A percentile compares a stretch with the other conserved stretches of the same genome.
Conservation (phyloP, 2,329 filamentous ascomycete species). For the Aspergillus pseudonomiae region DNA sequence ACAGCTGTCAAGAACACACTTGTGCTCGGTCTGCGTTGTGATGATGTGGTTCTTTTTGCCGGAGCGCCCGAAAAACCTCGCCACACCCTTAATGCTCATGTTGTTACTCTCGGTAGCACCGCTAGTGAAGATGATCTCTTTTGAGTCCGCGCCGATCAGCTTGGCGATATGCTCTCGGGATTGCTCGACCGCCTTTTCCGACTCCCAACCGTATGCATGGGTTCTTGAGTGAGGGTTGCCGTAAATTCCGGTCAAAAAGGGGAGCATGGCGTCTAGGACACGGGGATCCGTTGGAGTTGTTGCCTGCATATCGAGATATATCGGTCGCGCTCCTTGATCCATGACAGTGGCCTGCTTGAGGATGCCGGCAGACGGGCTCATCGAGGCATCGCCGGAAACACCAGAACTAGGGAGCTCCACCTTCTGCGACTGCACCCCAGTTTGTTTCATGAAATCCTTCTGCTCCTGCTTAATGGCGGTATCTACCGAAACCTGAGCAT, state of each 20-base stretch:
- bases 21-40: constrained; percentile 97
- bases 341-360: constrained; percentile 90
- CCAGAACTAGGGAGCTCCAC: constrained; percentile 64
- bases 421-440: constrained; percentile 56
- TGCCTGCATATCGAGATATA: constrained; percentile 98
- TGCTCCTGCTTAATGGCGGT: constrained; percentile 85
- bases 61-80: constrained; percentile 86
- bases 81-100: constrained; percentile 99
- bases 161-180: constrained; percentile 81
- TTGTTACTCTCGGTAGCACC: constrained; percentile 99
- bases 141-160: constrained; percentile 90
- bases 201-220: constrained; percentile 98
- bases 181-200: constrained; percentile 87
- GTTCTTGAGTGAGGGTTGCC: constrained; percentile 97
- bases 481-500: constrained; percentile 77
- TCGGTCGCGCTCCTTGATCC: constrained; percentile 89
- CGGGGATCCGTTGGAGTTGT: constrained; percentile 94
- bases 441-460: constrained; percentile 70
- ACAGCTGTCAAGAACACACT: constrained; percentile 97
- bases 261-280: constrained; percentile 95
- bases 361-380: constrained; percentile 81
- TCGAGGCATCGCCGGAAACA: constrained; percentile 65
- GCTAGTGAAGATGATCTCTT: constrained; percentile 98
- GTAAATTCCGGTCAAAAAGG: constrained; percentile 89
- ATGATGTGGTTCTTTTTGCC: constrained; percentile 99